These are phyloP conservation scores for Ascomycota sp. DNA, from an alignment of 2,329 filamentous ascomycete species.

Conservation along the genomic window DNA sequence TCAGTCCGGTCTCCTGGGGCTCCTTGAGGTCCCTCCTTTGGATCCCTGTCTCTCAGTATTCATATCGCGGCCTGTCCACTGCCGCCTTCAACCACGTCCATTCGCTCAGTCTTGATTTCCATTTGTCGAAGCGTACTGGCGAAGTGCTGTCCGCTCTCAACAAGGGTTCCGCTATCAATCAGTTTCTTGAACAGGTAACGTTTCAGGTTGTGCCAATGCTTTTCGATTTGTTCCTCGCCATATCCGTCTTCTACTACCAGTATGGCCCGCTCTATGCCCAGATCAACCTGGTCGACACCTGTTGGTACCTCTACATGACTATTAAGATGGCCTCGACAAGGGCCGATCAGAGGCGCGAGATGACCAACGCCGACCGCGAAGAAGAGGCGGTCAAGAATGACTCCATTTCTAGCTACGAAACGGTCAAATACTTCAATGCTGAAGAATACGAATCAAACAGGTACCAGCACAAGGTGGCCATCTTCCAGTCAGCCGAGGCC, in stretches of 20 bases:
- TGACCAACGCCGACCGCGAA: conserved; percentile 87
- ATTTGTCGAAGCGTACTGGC: conserved; percentile 87
- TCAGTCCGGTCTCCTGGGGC: conserved; percentile 63
- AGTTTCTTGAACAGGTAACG: conserved; percentile 87
- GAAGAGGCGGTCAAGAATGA: conserved; percentile 98
- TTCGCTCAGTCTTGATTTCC: conserved; percentile 84
- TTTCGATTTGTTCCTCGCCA: conserved; percentile 68
- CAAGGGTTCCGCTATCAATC: conserved; percentile 91
- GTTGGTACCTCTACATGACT: conserved; percentile 91
- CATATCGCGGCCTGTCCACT: conserved; percentile 81
- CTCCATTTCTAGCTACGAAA: conserved; percentile 96
- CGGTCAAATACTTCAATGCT: conserved; percentile 78
- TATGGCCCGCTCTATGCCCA: conserved; percentile 60
- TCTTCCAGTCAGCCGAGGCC: conserved; percentile 56
- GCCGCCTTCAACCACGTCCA: conserved; percentile 97
- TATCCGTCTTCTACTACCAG: conserved; percentile 49
- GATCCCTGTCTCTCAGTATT: conserved; percentile 95
- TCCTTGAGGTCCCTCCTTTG: conserved; percentile 68
- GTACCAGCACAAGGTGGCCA: conserved; percentile 48
- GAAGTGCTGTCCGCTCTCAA: conserved; percentile 90
- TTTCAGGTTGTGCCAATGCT: conserved; percentile 94
- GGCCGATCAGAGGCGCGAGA: conserved; percentile 73
- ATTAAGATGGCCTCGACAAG: conserved; percentile 90
- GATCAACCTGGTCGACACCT: conserved; percentile 75
- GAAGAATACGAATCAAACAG: conserved; percentile 60